phyloP scores from a whole-genome alignment of 306 rosid genomes.

The Corylus heterophylla region DNA sequence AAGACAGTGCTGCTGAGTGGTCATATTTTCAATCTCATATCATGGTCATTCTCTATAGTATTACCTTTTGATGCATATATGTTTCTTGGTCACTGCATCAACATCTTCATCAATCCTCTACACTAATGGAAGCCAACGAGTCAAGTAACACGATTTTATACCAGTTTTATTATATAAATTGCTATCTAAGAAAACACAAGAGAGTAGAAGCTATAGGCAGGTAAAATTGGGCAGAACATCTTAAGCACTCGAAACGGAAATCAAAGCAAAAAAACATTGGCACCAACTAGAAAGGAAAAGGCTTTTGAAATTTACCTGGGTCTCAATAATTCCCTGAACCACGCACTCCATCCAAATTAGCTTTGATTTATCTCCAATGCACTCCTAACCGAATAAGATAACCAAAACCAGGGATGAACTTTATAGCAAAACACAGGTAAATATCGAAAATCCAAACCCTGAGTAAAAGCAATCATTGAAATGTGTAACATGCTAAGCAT shows the following conservation, averaged over 20 bases:
- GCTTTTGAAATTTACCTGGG: conserved; percentile 47
- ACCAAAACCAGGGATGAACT: neutral
- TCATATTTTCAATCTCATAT: neutral
- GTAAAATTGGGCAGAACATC: neutral
- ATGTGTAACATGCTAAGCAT: no score
- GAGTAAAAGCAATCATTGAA: no score
- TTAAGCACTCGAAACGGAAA: no score
- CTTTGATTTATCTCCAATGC: neutral
- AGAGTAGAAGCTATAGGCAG: neutral
- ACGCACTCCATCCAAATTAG: conserved; percentile 73
- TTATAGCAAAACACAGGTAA: no score
- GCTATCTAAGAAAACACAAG: neutral
- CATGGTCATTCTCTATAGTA: neutral
- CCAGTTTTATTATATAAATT: no score
- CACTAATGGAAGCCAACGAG: neutral
- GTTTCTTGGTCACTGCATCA: neutral
- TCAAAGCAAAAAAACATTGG: no score
- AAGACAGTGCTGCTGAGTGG: neutral
- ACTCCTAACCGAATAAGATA: neutral
- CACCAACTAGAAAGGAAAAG: neutral
- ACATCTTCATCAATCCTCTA: neutral
- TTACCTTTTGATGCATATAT: neutral
- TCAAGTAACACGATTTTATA: neutral
- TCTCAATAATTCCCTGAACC: conserved; percentile 91
- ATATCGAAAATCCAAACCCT: no score